Base-by-base conservation (phyloP, 1,284 basidiomycete species). In the Leccinum brunneo-olivaceum region DNA sequence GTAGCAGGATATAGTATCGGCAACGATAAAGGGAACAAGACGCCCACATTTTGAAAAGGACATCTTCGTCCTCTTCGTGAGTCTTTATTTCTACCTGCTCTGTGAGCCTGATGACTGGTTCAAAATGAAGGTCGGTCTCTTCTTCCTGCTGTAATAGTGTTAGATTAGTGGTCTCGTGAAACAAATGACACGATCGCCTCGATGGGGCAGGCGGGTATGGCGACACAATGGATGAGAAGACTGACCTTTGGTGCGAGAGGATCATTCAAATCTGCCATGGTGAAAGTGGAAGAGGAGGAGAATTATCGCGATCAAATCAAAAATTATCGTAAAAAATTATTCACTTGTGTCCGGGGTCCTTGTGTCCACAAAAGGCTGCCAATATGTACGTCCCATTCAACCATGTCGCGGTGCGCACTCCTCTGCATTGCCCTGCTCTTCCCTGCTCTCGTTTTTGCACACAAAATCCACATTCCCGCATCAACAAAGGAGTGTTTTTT, bases 21-120 rank as follows among this genome's bases (percentile, higher is more conserved):
- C 8, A 49, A 52, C 43, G 42, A 43, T 10, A n/a, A 34, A 20
- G 19, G 9, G 46, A 34, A 42, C 27, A 45, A 35, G 47, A 20
- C 48, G 73, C 90, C 58, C 57, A 96, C 95, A 98, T 90, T 76
- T 98, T 98, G 82, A 98, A 98, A 54, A 89, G 70, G 27, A 84
- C 80, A 25, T 90, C 78, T 68, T 99, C 96, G 58, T 97, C 84
- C 65, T 98, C 96, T 68, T 99, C 96, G 63, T 80, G 72, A 8
- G 96, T 98, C 79, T 95, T 95, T 46, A 84, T 84, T 63, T 94
- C 90, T 52, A 98, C 89, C 64, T 92, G 83, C 64, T 95, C 84
- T n/a, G 92, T 96, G 67, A 98, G 88, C 71, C 84, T 90, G 73
- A 97, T 85, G 51, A 98, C 90, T 37, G 96, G 95, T 72, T 98